Conservation (phyloP, 768 basidiomycete species). For the Lepiota venenata region DNA sequence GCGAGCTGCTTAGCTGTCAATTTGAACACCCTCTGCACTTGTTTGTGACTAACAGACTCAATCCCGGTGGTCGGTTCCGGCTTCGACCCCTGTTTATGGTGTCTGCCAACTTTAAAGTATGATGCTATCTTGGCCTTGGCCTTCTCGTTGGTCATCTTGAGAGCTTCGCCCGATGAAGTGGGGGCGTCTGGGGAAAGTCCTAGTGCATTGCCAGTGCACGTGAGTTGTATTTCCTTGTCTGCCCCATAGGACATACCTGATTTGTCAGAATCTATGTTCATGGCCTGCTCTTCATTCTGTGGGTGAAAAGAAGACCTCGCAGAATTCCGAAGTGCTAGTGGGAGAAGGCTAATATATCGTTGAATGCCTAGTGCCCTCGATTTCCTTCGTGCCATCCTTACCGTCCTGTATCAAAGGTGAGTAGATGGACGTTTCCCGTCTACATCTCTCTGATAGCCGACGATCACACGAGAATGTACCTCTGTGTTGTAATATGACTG, state of each 20-base stretch:
- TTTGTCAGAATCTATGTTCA: neutral
- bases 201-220: no score
- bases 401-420: constrained; percentile 79
- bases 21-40: constrained; percentile 3
- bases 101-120: neutral
- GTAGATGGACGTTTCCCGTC: constrained; percentile 56
- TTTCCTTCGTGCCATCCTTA: constrained; percentile 25
- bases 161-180: no score
- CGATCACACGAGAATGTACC: constrained; percentile 87
- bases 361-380: neutral
- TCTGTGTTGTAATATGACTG: constrained; percentile 76
- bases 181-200: no score
- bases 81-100: neutral
- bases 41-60: neutral
- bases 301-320: constrained; percentile 3
- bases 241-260: neutral
- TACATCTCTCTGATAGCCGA: constrained; percentile 75
- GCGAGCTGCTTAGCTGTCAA: constrained; percentile 4
- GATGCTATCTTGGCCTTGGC: neutral
- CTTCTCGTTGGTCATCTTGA: neutral
- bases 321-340: constrained; percentile 3
- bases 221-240: no score
- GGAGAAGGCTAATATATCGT: constrained; percentile 2
- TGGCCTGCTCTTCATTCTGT: neutral
- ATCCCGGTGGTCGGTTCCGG: no score